Evolutionary conservation across 768 basidiomycete genomes (phyloP), one percentile per base, ranked within the genome.

Genomic region (Pulveroboletus ravenelii): DNA sequence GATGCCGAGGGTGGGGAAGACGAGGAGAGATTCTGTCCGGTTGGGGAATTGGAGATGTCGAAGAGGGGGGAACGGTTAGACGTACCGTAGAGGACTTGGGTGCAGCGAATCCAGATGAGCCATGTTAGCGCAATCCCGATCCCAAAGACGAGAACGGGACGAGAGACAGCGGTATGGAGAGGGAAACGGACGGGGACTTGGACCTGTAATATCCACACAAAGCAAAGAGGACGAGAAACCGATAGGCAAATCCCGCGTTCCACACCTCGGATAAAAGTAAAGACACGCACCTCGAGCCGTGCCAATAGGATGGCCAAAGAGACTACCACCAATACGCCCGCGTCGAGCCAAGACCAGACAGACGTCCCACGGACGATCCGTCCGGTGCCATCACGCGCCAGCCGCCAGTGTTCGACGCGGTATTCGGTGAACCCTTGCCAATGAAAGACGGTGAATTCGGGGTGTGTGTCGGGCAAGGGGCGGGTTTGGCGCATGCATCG

Each of bases 1-100:
- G 37, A 92, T 71, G 10, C 89, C 89, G 47, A 85, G 79, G 1
- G 74, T 70, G 8, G 84, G 82, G 40, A 89, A 63, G 34, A 85
- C 72, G 38, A 89, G 65, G 5, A 90, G 69, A 17, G 86, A 88
- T 69, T 91, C 89, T 90, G 48, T n/a, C 23, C 20, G 35, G 5
- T 0, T 1, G 8, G 5, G 6, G 1, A n/a, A 5, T 23, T 3
- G 10, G 25, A 41, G 9, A 45, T 20, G 6, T 6, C 25, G 10
- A 9, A 12, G 3, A 17, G n/a, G 9, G 36, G 10, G 35, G 9
- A 6, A n/a, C 4, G 15, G 3, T 14, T 5, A 9, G 15, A 55
- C 56, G 41, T 57, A 82, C 80, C 80, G 61, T 75, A 74, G 14
- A 81, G 65, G 27, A 80, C 68, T 55, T 74, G 75, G 1, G 68